Evolutionary conservation across 2,329 filamentous ascomycete species (phyloP).

Genomic region (Neonectria magnoliae): DNA sequence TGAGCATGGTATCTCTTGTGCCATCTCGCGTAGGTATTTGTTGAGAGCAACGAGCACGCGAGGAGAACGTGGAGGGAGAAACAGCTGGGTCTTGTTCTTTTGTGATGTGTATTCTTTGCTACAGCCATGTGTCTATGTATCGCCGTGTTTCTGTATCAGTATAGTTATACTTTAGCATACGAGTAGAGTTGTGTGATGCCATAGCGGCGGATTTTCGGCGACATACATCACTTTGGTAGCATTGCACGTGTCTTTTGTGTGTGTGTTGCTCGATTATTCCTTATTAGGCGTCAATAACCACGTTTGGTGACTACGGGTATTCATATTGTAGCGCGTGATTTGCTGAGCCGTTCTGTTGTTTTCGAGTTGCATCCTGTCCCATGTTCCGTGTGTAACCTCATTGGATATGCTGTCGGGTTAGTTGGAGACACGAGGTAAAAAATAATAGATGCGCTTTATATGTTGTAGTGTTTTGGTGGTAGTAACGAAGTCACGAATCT

Average conservation of each 20-base stretch:
- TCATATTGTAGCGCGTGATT: neutral
- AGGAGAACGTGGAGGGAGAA: neutral
- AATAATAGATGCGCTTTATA: no score
- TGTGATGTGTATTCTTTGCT: neutral
- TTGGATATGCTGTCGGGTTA: neutral
- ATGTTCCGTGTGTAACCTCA: neutral
- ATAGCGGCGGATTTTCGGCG: neutral
- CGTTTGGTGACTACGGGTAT: neutral
- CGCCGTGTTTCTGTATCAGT: neutral
- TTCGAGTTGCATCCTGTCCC: neutral
- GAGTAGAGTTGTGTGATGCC: neutral
- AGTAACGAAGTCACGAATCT: no score
- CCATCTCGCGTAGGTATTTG: neutral
- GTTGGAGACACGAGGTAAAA: no score
- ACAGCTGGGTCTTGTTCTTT: neutral
- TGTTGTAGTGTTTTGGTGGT: no score
- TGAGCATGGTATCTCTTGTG: neutral
- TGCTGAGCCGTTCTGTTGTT: neutral
- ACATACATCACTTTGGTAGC: neutral
- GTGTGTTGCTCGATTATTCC: neutral
- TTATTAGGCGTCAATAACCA: no score
- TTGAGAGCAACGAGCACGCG: neutral
- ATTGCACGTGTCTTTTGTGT: neutral
- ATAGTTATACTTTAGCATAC: neutral
- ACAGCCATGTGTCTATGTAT: neutral